Evolutionary conservation across 164 flowering plant genomes (phyloP).

Genomic region (Chimonanthus salicifolius): DNA sequence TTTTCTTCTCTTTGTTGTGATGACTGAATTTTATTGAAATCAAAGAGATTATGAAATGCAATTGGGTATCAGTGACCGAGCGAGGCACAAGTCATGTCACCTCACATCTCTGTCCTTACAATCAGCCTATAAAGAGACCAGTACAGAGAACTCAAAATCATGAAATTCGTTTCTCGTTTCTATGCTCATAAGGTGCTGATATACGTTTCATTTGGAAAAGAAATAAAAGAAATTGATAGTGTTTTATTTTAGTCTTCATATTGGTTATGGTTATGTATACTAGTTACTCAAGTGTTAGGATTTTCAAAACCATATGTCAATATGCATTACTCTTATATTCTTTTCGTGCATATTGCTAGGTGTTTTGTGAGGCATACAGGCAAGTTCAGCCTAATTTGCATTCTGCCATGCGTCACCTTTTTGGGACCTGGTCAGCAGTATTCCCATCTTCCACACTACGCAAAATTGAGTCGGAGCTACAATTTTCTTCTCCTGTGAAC

Average conservation of each 20-base stretch:
- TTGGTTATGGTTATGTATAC: constrained; percentile 1
- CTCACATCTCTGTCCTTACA: no score
- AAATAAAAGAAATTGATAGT: not conserved
- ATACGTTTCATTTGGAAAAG: no score
- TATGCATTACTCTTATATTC: not conserved
- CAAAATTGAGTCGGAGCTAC: constrained; percentile 57
- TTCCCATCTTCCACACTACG: constrained; percentile 65
- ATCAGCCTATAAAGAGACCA: no score
- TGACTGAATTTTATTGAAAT: no score
- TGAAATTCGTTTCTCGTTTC: no score
- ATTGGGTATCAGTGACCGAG: no score
- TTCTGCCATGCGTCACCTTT: constrained; percentile 82
- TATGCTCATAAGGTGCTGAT: no score
- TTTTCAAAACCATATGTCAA: not conserved
- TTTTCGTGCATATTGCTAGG: constrained; percentile 34
- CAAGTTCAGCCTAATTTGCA: constrained; percentile 60
- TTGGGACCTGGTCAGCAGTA: constrained; percentile 86
- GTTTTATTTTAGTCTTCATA: not conserved
- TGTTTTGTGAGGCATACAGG: constrained; percentile 78
- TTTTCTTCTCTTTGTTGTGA: not conserved
- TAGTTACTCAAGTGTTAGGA: not conserved
- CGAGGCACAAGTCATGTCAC: no score
- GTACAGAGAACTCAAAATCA: no score
- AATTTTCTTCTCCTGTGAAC: constrained; percentile 40
- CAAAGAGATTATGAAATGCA: no score